Conservation (phyloP, 2,329 filamentous ascomycete genomes). For the Sporothrix dimorphospora region DNA sequence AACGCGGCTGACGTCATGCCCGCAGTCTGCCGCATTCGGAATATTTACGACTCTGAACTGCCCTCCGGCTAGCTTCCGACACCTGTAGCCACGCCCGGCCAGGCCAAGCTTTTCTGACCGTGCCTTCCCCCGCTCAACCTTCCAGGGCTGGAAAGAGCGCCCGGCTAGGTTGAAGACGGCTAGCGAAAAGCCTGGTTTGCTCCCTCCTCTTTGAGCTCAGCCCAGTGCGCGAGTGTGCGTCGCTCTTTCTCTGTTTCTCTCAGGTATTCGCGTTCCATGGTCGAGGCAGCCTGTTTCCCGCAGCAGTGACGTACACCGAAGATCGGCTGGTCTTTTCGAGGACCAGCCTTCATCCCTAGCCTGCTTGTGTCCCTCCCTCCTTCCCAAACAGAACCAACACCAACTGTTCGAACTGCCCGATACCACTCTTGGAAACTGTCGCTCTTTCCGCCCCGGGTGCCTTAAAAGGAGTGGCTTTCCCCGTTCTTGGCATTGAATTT, state of each 20-base stretch:
- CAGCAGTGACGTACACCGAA: constrained; percentile 10
- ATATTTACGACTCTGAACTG: background rate
- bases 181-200: background rate
- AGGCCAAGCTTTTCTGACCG: background rate
- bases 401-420: background rate
- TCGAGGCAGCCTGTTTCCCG: background rate
- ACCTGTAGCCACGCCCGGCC: background rate
- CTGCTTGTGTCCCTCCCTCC: background rate
- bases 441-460: background rate
- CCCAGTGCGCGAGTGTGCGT: background rate
- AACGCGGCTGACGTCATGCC: constrained; percentile 10
- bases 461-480: constrained; percentile 14
- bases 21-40: background rate
- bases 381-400: background rate
- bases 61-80: background rate
- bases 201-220: background rate
- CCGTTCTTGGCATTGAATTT: constrained; percentile 20
- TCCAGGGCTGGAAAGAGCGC: background rate
- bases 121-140: background rate
- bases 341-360: too few species aligned
- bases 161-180: background rate
- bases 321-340: background rate
- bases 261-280: background rate
- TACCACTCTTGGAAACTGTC: background rate
- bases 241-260: background rate